phyloP scores from a whole-genome alignment of 305 asterid species.

The Fraxinus sp. region DNA sequence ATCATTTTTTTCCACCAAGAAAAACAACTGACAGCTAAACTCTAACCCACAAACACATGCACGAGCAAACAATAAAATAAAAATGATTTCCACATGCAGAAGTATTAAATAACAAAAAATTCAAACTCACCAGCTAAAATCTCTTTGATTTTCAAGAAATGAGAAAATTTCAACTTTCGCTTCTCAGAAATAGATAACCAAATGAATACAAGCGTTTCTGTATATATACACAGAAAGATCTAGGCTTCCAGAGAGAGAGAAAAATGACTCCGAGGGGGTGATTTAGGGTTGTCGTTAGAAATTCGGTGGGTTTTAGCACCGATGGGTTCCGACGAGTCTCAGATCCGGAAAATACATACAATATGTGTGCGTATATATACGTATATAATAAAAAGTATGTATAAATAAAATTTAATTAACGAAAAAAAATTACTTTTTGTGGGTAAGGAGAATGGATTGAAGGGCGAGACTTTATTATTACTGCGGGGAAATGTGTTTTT shows the following conservation, averaged over 20 bases:
- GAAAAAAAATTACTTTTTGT: conserved; percentile 12
- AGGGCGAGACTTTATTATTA: conserved; percentile 23
- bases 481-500: conserved; percentile 22
- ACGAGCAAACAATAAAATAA: not conserved
- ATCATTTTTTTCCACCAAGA: not conserved
- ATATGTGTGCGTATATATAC: conserved; percentile 31
- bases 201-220: not conserved
- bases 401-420: not conserved
- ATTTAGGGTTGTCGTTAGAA: conserved; percentile 45
- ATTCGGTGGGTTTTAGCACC: conserved; percentile 57
- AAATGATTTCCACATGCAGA: conserved; percentile 10
- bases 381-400: not conserved
- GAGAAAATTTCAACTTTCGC: conserved; percentile 24
- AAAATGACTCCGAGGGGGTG: conserved; percentile 27
- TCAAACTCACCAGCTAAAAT: conserved; percentile 26
- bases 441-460: not conserved
- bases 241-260: conserved; percentile 8
- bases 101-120: conserved; percentile 8
- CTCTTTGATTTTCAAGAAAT: conserved; percentile 10
- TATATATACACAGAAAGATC: conserved; percentile 28
- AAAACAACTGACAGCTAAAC: not conserved
- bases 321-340: conserved; percentile 62
- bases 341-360: conserved; percentile 63
- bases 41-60: not conserved
- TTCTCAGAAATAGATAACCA: conserved; percentile 12